phyloP scores from a whole-genome alignment of 2,329 filamentous ascomycete genomes.

The Aspergillus clavatus region DNA sequence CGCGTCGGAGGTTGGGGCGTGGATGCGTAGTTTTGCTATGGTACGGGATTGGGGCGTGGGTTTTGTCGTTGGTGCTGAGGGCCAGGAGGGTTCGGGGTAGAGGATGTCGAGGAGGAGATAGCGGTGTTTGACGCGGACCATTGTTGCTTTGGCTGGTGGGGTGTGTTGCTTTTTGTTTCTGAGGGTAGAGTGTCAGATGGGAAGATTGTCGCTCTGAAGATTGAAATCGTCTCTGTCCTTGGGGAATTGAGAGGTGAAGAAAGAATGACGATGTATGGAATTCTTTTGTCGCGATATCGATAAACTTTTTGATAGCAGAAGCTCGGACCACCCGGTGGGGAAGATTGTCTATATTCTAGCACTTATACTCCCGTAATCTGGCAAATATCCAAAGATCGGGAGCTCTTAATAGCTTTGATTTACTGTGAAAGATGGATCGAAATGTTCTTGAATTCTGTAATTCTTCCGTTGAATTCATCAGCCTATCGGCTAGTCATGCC shows the following conservation, averaged over 20 bases:
- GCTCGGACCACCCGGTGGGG: background rate
- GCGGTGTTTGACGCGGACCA: slow-evolving; percentile 95
- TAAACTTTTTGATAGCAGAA: slow-evolving; percentile 1
- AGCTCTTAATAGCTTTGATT: too few species aligned
- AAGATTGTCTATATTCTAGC: background rate
- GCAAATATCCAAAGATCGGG: too few species aligned
- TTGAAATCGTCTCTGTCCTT: too few species aligned
- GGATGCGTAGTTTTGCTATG: slow-evolving; percentile 61
- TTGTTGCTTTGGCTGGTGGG: slow-evolving; percentile 39
- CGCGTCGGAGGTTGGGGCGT: slow-evolving; percentile 69
- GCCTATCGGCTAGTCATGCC: slow-evolving; percentile 29
- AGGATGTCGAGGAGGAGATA: slow-evolving; percentile 94
- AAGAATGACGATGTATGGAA: background rate
- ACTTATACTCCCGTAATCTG: too few species aligned
- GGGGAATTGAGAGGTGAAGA: background rate
- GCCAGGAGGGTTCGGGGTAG: slow-evolving; percentile 58
- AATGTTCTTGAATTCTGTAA: background rate
- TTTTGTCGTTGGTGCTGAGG: slow-evolving; percentile 16
- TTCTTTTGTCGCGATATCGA: background rate
- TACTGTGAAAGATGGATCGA: too few species aligned
- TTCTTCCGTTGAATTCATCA: slow-evolving; percentile 18
- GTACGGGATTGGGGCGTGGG: slow-evolving; percentile 41
- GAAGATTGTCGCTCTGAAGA: too few species aligned
- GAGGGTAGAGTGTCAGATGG: too few species aligned
- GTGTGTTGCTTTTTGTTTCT: background rate